These are phyloP conservation scores for Penicillium sp. DNA, from an alignment of 2,329 filamentous ascomycete genomes.

Conservation along the genomic window DNA sequence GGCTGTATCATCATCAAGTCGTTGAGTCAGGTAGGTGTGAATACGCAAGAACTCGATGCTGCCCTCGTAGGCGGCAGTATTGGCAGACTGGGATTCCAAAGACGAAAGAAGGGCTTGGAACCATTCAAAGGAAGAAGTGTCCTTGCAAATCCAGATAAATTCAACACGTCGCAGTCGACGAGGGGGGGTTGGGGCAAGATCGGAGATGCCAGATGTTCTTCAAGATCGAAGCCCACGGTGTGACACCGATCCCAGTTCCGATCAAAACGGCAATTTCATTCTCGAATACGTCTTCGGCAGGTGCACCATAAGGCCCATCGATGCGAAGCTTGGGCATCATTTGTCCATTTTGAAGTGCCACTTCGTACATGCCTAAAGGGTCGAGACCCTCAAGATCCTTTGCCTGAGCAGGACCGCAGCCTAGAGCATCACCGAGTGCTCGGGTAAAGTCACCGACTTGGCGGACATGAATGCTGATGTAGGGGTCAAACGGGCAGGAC, in stretches of 20 bases:
- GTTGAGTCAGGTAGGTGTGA: constrained; percentile 95
- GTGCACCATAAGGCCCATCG: constrained; percentile 93
- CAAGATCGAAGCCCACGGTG: constrained; percentile 81
- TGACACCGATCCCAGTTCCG: constrained; percentile 79
- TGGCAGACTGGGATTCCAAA: constrained; percentile 80
- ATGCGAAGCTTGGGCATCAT: constrained; percentile 87
- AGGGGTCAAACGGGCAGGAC: constrained; percentile 92
- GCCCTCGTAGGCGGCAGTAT: constrained; percentile 58
- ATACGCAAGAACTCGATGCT: constrained; percentile 84
- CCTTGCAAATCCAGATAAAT: constrained; percentile 98
- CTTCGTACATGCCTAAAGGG: constrained; percentile 95
- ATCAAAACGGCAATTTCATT: constrained; percentile 78
- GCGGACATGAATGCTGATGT: constrained; percentile 89
- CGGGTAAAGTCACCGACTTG: constrained; percentile 96
- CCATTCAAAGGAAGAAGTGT: constrained; percentile 96
- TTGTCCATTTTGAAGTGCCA: constrained; percentile 88
- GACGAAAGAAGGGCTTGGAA: constrained; percentile 92
- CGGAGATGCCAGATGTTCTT: constrained; percentile 99
- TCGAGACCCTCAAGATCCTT: constrained; percentile 90
- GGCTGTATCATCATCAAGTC: constrained; percentile 83
- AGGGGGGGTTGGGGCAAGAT: constrained; percentile 79
- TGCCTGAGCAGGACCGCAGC: constrained; percentile 80
- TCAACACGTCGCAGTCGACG: constrained; percentile 88
- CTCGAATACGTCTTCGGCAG: constrained; percentile 96
- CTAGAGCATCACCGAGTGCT: constrained; percentile 91